Percentiles rank a stretch among this genome's conserved stretches.
Evolutionary conservation across 208 protist genomes (phyloP).

Genomic region (Leishmania turanica): DNA sequence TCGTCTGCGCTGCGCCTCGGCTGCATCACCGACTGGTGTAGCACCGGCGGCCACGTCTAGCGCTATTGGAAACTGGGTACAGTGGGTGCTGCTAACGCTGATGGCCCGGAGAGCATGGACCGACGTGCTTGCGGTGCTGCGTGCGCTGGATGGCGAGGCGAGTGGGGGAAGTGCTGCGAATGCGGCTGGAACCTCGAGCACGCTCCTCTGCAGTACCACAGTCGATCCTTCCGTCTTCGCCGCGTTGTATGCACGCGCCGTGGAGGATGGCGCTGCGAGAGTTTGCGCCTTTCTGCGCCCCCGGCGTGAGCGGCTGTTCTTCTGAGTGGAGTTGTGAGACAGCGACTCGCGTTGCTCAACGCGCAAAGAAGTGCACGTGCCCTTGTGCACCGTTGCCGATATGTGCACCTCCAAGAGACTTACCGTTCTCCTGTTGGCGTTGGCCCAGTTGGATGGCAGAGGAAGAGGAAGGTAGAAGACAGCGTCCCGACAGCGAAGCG

Average conservation of each 20-base stretch:
- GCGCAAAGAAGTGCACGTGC: not conserved
- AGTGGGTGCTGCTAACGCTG: constrained; percentile 33
- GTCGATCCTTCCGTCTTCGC: constrained; percentile 61
- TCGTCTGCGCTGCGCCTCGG: not conserved
- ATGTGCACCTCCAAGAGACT: not conserved
- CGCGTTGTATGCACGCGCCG: constrained; percentile 53
- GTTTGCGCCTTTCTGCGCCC: constrained; percentile 60
- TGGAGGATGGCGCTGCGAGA: constrained; percentile 56
- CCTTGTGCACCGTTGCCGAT: not conserved
- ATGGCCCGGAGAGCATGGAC: constrained; percentile 21
- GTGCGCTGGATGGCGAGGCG: constrained; percentile 9
- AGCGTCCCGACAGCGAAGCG: not conserved
- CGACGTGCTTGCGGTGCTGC: constrained; percentile 18
- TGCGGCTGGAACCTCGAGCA: not conserved
- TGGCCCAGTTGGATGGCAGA: not conserved
- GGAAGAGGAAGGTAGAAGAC: not conserved
- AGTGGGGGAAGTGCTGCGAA: not conserved
- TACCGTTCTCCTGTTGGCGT: not conserved
- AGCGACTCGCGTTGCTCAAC: not conserved
- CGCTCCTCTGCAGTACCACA: constrained; percentile 30
- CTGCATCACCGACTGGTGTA: not conserved
- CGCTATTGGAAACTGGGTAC: constrained; percentile 25
- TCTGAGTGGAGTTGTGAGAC: constrained; percentile 24
- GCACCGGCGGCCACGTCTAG: constrained; percentile 9
- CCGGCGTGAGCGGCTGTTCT: constrained; percentile 72